phyloP scores from a whole-genome alignment of 2,329 filamentous ascomycete species.

The Pseudogymnoascus destructans region DNA sequence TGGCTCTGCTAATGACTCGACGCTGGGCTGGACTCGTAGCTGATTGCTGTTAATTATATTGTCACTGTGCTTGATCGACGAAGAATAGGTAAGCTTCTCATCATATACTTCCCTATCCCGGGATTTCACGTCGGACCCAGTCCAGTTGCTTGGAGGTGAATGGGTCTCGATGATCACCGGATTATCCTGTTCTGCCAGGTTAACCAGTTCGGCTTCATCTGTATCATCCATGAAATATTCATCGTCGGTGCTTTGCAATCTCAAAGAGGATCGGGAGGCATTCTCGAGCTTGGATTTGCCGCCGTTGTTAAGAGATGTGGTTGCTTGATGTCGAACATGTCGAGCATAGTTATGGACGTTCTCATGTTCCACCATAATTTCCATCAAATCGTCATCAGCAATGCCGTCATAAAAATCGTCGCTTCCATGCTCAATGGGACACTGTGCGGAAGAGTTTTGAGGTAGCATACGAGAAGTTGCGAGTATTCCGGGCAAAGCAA shows the following conservation, averaged over 20 bases:
- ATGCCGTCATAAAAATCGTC: conserved; percentile 2
- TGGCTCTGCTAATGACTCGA: background rate
- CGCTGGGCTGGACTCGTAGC: background rate
- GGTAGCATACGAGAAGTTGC: background rate
- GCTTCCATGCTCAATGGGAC: background rate
- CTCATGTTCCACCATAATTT: conserved; percentile 11
- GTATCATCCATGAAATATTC: conserved; percentile 21
- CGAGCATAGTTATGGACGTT: background rate
- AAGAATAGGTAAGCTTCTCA: conserved; percentile 21
- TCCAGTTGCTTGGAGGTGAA: conserved; percentile 16
- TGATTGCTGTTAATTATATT: conserved; percentile 4
- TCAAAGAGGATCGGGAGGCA: background rate
- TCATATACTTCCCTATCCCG: conserved; percentile 20
- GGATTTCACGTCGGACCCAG: conserved; percentile 11
- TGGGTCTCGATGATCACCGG: conserved; percentile 15
- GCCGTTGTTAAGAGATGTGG: background rate
- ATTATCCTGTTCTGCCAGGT: conserved; percentile 13
- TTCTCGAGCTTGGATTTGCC: background rate
- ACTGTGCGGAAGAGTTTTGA: background rate
- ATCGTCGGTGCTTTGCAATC: conserved; percentile 14
- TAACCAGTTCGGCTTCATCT: conserved; percentile 20
- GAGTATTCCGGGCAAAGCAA: background rate
- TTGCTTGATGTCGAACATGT: background rate
- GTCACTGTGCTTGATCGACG: background rate
- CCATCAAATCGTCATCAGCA: conserved; percentile 14